A percentile compares a stretch with the other conserved stretches of the same genome.
Evolutionary conservation across 805 yeast species (phyloP).

Genomic region (Sugiyamaella americana): DNA sequence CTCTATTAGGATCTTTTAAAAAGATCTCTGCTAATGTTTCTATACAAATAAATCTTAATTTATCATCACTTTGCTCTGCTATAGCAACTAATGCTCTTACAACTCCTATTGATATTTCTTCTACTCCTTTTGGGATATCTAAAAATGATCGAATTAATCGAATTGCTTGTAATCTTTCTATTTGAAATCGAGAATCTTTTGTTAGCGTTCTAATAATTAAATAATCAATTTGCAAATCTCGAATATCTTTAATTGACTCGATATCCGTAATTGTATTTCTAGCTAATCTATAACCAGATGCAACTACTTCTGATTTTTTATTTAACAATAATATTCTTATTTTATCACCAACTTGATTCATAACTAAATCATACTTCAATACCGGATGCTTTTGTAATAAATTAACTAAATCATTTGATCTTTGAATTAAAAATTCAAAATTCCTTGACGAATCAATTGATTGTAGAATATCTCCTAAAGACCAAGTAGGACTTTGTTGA

Average conservation of each 20-base stretch:
- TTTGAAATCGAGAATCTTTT: slow-evolving; percentile 45
- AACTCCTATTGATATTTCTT: slow-evolving; percentile 53
- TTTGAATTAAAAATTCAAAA: slow-evolving; percentile 45
- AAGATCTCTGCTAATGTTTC: slow-evolving; percentile 51
- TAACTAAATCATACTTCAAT: slow-evolving; percentile 55
- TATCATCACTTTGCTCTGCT: slow-evolving; percentile 50
- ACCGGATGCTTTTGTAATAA: slow-evolving; percentile 52
- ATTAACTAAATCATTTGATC: slow-evolving; percentile 59
- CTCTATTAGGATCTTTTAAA: slow-evolving; percentile 39
- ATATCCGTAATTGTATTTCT: slow-evolving; percentile 54
- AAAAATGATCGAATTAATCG: slow-evolving; percentile 61
- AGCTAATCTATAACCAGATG: slow-evolving; percentile 70
- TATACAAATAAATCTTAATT: slow-evolving; percentile 43
- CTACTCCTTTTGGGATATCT: slow-evolving; percentile 47
- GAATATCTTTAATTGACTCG: slow-evolving; percentile 49
- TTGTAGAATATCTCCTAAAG: slow-evolving; percentile 55
- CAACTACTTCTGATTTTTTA: slow-evolving; percentile 54
- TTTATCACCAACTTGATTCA: slow-evolving; percentile 33
- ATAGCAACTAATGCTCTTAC: slow-evolving; percentile 60
- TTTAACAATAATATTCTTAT: slow-evolving; percentile 58
- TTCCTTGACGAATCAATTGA: slow-evolving; percentile 46
- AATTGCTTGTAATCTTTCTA: slow-evolving; percentile 74
- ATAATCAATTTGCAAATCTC: slow-evolving; percentile 52
- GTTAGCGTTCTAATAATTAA: slow-evolving; percentile 60
- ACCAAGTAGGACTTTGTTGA: slow-evolving; percentile 49